Base-by-base conservation (phyloP, 768 basidiomycete species). In the Rubroboletus pulcherrimus region DNA sequence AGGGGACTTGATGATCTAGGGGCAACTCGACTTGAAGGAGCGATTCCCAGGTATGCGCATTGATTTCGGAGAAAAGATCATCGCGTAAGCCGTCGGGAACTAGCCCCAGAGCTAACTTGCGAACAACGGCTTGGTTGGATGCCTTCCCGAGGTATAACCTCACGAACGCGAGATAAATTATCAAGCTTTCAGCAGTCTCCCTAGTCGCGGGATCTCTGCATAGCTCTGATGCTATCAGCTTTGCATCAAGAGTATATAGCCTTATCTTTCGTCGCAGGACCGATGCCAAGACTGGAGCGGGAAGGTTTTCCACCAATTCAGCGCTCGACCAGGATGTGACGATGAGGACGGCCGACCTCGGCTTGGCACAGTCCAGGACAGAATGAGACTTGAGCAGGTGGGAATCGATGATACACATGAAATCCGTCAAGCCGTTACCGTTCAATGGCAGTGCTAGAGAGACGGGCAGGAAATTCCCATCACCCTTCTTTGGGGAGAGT, bases 141-240 rank as follows among this genome's bases (percentile, higher is more conserved):
- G 75, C 73, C 48, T 76, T 72, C 30, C 88, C 90, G 39, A 93
- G 75, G 73, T 89, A 98, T 33, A 98, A 77, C 51, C 91, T 80
- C 65, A 98, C 72, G 77, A 98, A 91, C 1, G 89, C 87, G 30
- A 95, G 76, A 62, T 91, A 83, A 41, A 85, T 80, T 35, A 91
- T 66, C 57, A 90, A 71, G 58, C 75, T 77, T 63, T 88, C 79
- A 7, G 81, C 62, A 2, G 75, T 72, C 40, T 79, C 77, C 53
- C 72, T 73, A 9, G 67, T 57, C 5, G 71, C 56, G 14, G 70
- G 67, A n/a, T 70, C 65, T 10, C 67, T 64, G 41, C 24, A 51
- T 34, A 61, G 45, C 30, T 61, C 59, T 21, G 74, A 70, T 24
- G 85, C 82, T 39, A 86, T 69, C 30, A 71, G 69, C 57, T 79